Base-by-base conservation (phyloP, 805 yeast genomes). In the Metschnikowia kofuensis region DNA sequence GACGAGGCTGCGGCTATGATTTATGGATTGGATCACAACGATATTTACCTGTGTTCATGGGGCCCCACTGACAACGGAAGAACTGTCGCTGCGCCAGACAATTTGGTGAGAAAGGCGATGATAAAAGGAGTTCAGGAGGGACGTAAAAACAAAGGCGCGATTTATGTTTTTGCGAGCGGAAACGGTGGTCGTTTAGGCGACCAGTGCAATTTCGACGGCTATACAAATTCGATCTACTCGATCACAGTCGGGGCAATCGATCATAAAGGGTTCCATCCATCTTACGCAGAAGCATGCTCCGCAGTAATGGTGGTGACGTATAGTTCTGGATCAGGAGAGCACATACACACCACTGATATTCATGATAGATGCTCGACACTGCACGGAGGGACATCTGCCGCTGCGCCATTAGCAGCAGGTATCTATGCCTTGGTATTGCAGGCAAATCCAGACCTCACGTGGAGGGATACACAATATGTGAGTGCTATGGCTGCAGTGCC, bases 391-490 rank as follows among this genome's bases (percentile, higher is more conserved):
- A 94, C 99, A 0, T 92, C 98, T 21, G 99, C 99, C 0, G 97
- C 99, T 13, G 99, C 99, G 0, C 99, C 99, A 0, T 75, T 94
- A 48, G 98, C 97, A 0, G 97, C 98, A 0, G 99, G 98, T n/a
- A 78, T 94, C 1, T 89, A 87, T 64, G 80, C 97, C 0, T 72
- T 94, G 45, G 88, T 88, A 2, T 72, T 94, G 44, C 83, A 85
- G 57, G 90, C 85, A 4, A 87, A 96, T 55, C 96, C 97, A 1
- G 77, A 84, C 5, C 77, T 94, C 47, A 87, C 97, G 0, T 94
- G 99, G 99, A 79, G 99, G 64, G 99, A 94, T 64, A 76, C 91
- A 47, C 99, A 94, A 69, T 89, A 91, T 60, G 74, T 94, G 16
- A 79, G 88, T 2, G 83, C 92, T 13, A 67, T 83, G 44, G 77